These are phyloP conservation scores for Neurospora intermedia DNA, from an alignment of 495 filamentous ascomycete genomes.

Conservation along the genomic window DNA sequence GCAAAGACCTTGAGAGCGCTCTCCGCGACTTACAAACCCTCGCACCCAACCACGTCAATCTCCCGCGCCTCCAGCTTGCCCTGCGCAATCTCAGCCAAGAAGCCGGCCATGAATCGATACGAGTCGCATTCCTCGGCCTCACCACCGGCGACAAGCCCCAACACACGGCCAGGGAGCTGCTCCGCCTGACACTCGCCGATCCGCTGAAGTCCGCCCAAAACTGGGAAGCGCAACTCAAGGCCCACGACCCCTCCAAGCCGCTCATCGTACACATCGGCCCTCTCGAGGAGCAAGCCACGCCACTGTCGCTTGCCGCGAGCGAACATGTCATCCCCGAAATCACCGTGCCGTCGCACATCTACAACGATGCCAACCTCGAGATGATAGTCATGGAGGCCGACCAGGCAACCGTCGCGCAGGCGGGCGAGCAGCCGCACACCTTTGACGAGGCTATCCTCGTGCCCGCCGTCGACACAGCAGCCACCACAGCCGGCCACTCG, in stretches of 20 bases:
- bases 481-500: slow-evolving; percentile 46
- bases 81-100: slow-evolving; percentile 62
- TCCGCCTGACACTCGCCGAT: slow-evolving; percentile 66
- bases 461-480: slow-evolving; percentile 59
- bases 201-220: slow-evolving; percentile 50
- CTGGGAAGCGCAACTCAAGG: slow-evolving; percentile 63
- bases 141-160: slow-evolving; percentile 18
- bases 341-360: slow-evolving; percentile 52
- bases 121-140: slow-evolving; percentile 52
- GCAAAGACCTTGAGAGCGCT: slow-evolving; percentile 47
- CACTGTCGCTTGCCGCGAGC: slow-evolving; percentile 3
- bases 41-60: slow-evolving; percentile 55
- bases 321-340: slow-evolving; percentile 35
- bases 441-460: slow-evolving; percentile 54
- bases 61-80: slow-evolving; percentile 70
- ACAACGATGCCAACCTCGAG: slow-evolving; percentile 63
- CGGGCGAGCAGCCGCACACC: slow-evolving; percentile 12
- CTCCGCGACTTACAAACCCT: slow-evolving; percentile 51
- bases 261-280: slow-evolving; percentile 35
- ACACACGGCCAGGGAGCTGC: slow-evolving; percentile 43
- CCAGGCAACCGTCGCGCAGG: slow-evolving; percentile 33
- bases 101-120: slow-evolving; percentile 48
- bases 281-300: slow-evolving; percentile 9
- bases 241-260: slow-evolving; percentile 29
- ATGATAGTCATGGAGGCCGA: slow-evolving; percentile 54